Percentiles rank a stretch among this genome's conserved stretches.
phyloP scores from a whole-genome alignment of 352 stramenopile genomes.

The Hyaloperonospora brassicae region DNA sequence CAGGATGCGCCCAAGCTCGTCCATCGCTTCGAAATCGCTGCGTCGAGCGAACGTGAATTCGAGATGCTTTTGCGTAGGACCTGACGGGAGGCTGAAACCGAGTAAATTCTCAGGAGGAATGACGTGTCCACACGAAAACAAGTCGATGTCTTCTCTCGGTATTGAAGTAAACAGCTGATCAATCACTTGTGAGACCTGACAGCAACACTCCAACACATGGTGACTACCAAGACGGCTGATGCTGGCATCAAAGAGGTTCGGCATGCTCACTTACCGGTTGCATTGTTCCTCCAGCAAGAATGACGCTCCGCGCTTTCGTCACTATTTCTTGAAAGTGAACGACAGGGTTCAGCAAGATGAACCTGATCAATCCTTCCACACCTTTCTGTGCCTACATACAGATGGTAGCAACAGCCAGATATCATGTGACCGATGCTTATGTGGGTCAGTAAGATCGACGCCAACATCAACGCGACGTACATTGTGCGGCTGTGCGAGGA shows the following conservation, averaged over 20 bases:
- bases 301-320: slow-evolving; percentile 88
- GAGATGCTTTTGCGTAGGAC: slow-evolving; percentile 84
- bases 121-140: slow-evolving; percentile 98
- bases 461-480: slow-evolving; percentile 23
- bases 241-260: not conserved
- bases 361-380: slow-evolving; percentile 78
- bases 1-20: slow-evolving; percentile 92
- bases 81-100: slow-evolving; percentile 59
- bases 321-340: slow-evolving; percentile 94
- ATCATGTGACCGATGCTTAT: not conserved
- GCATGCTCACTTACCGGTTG: slow-evolving; percentile 65
- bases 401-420: slow-evolving; percentile 7
- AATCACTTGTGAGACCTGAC: slow-evolving; percentile 88
- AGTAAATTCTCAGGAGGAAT: slow-evolving; percentile 91
- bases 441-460: not conserved
- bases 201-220: slow-evolving; percentile 1
- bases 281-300: slow-evolving; percentile 97
- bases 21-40: slow-evolving; percentile 64
- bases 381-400: slow-evolving; percentile 33
- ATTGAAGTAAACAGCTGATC: slow-evolving; percentile 89
- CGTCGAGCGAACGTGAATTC: slow-evolving; percentile 91
- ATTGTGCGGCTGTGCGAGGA: slow-evolving; percentile 56
- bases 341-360: slow-evolving; percentile 93
- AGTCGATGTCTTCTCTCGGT: slow-evolving; percentile 64
- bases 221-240: slow-evolving; percentile 1